These are phyloP conservation scores for Daldinia loculata DNA, from an alignment of 495 filamentous ascomycete species.

Conservation along the genomic window DNA sequence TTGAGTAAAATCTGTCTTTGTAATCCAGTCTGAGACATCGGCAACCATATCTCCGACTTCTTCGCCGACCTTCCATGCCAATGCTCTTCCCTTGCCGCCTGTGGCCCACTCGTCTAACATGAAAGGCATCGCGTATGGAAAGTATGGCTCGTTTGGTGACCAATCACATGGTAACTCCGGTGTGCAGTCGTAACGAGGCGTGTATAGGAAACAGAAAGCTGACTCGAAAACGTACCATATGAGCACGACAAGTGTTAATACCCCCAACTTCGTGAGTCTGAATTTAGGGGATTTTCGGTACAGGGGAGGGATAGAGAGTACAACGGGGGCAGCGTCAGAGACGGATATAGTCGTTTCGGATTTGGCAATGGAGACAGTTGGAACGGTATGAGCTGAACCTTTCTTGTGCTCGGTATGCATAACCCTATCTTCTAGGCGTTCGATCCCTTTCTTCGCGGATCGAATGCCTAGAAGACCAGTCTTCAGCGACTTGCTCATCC, in stretches of 20 bases:
- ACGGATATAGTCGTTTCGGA: constrained; percentile 9
- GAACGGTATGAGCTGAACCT: constrained; percentile 14
- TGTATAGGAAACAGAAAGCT: constrained; percentile 68
- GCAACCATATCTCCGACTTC: constrained; percentile 53
- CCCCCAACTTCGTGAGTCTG: constrained; percentile 66
- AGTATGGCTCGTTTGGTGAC: constrained; percentile 61
- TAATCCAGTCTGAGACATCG: constrained; percentile 53
- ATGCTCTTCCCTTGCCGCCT: constrained; percentile 51
- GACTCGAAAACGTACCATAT: constrained; percentile 69
- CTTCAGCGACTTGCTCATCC: constrained; percentile 66
- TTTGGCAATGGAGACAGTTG: constrained; percentile 8
- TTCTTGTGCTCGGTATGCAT: constrained; percentile 51
- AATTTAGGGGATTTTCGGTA: constrained; percentile 58
- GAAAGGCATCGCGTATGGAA: constrained; percentile 62
- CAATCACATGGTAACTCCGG: constrained; percentile 56
- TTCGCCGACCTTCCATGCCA: constrained; percentile 42
- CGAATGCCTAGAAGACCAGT: constrained; percentile 70
- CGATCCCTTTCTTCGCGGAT: constrained; percentile 71
- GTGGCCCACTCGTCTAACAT: constrained; percentile 65
- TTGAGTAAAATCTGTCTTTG: constrained; percentile 50
- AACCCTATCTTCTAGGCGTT: constrained; percentile 69
- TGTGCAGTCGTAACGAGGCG: constrained; percentile 58
- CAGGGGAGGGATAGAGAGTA: constrained; percentile 66
- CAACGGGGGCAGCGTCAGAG: constrained; percentile 48
- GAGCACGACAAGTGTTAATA: constrained; percentile 56